phyloP scores from a whole-genome alignment of 768 basidiomycete genomes.

The Piloderma croceum region DNA sequence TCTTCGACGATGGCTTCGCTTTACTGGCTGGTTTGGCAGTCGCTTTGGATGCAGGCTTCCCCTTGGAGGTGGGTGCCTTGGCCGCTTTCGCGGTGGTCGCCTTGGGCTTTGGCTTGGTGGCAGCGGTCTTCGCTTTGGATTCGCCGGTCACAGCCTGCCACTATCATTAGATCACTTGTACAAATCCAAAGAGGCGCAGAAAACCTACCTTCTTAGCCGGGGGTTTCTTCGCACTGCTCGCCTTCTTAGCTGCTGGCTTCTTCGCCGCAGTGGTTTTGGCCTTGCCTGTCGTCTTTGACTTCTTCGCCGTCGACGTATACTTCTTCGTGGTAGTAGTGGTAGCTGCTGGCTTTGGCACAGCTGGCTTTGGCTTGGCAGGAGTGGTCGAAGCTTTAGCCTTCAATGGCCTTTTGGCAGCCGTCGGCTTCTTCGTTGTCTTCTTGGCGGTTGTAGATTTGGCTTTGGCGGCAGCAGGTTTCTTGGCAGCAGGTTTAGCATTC shows the following conservation, averaged over 20 bases:
- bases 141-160: constrained; percentile 8
- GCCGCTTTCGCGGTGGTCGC: constrained; percentile 6
- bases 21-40: constrained; percentile 14
- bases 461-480: constrained; percentile 1
- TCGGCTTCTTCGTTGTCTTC: constrained; percentile 9
- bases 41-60: constrained; percentile 9
- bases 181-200: background rate
- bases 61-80: constrained; percentile 9
- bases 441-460: constrained; percentile 2
- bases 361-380: constrained; percentile 20
- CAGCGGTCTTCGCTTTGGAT: constrained; percentile 18
- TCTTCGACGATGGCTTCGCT: constrained; percentile 25
- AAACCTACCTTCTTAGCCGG: constrained; percentile 18
- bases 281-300: constrained; percentile 2
- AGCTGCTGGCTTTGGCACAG: constrained; percentile 18
- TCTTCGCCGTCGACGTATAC: constrained; percentile 5
- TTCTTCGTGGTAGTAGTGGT: constrained; percentile 19
- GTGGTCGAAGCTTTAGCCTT: constrained; percentile 23
- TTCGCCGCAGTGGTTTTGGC: constrained; percentile 6
- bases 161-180: background rate
- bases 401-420: constrained; percentile 27
- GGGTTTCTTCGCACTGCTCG: constrained; percentile 15
- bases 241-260: constrained; percentile 10
- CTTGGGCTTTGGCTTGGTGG: constrained; percentile 8
- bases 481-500: background rate